phyloP scores from a whole-genome alignment of 169 alveolate species.

The Theileria sp. region DNA sequence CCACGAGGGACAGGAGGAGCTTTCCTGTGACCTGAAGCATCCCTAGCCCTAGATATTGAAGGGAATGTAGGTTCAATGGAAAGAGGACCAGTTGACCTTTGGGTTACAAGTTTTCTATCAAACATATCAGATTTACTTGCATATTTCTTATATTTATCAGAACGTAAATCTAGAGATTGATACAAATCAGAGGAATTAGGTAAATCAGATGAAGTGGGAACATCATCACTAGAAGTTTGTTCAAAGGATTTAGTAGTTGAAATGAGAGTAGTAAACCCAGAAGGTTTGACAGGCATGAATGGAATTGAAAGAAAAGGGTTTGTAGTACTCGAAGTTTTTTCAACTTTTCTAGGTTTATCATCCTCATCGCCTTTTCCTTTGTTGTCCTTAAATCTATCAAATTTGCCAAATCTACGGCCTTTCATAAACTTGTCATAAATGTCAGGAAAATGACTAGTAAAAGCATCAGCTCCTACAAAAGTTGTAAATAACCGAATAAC shows the following conservation, averaged over 20 bases:
- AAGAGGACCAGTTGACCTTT: conserved; percentile 8
- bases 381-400: neutral
- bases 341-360: conserved; percentile 3
- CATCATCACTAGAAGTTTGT: neutral
- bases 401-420: neutral
- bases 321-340: neutral
- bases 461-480: neutral
- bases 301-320: conserved; percentile 2
- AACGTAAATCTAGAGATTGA: neutral
- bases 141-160: neutral
- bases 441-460: neutral
- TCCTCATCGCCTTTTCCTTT: neutral
- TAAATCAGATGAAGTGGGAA: neutral
- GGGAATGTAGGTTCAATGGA: conserved; percentile 12
- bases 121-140: neutral
- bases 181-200: neutral
- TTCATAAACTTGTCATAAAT: neutral
- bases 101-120: neutral
- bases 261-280: neutral
- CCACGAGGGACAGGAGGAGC: conserved; percentile 13
- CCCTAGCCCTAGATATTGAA: neutral
- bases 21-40: neutral
- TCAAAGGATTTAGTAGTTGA: neutral
- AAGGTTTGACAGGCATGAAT: neutral
- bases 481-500: no score